A percentile compares a stretch with the other conserved stretches of the same genome.
phyloP scores from a whole-genome alignment of 768 basidiomycete species.

The Suillus cothurnatus region DNA sequence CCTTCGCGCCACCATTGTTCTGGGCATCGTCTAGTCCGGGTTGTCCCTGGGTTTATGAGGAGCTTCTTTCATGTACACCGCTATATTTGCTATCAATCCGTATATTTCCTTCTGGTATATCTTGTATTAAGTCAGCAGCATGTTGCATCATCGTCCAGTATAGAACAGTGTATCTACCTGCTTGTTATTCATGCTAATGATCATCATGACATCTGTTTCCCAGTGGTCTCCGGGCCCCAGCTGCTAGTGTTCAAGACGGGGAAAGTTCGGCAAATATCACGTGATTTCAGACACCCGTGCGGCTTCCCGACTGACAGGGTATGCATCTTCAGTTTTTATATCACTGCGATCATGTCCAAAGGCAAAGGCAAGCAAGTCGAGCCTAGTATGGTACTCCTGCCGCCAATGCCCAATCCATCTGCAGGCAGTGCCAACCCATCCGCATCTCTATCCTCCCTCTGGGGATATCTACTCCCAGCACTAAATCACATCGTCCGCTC shows the following conservation, averaged over 20 bases:
- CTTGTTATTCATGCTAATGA: background rate
- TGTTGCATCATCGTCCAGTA: background rate
- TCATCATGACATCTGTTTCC: background rate
- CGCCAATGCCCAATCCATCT: conserved; percentile 52
- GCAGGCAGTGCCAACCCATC: conserved; percentile 74
- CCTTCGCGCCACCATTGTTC: conserved; percentile 75
- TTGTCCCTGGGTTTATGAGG: background rate
- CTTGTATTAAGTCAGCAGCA: background rate
- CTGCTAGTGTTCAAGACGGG: background rate
- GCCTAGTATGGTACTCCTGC: conserved; percentile 22
- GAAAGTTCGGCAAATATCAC: background rate
- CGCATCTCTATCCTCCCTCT: conserved; percentile 68
- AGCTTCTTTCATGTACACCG: background rate
- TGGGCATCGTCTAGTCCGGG: conserved; percentile 65
- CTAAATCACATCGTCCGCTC: conserved; percentile 76
- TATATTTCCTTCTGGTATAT: background rate
- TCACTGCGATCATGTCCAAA: conserved; percentile 28
- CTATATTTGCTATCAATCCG: conserved; percentile 3
- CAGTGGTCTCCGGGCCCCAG: background rate
- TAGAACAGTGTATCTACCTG: background rate
- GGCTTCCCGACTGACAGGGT: background rate
- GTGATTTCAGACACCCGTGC: background rate
- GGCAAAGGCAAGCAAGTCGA: conserved; percentile 33
- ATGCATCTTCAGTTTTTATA: background rate
- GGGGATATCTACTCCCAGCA: conserved; percentile 76